phyloP scores from a whole-genome alignment of 2,329 filamentous ascomycete species.

The Aciculosporium take region DNA sequence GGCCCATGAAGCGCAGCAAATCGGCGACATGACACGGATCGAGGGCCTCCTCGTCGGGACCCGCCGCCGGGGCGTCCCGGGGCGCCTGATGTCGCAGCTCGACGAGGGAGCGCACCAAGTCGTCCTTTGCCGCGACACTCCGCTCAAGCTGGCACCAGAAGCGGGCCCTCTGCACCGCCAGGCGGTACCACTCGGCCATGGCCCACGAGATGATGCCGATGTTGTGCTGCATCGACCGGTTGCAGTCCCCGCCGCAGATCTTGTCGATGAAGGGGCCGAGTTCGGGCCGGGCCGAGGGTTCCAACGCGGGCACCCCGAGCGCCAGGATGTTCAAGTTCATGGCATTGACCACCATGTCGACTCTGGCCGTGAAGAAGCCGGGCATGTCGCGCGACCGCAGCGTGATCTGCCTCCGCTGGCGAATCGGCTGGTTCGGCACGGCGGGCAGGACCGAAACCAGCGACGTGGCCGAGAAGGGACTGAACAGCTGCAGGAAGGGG shows the following conservation, averaged over 20 bases:
- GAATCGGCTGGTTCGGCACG: slow-evolving; percentile 18
- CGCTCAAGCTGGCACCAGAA: slow-evolving; percentile 44
- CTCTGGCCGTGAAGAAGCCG: slow-evolving; percentile 41
- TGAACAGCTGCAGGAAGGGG: slow-evolving; percentile 58
- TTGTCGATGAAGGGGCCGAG: slow-evolving; percentile 38
- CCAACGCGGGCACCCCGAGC: slow-evolving; percentile 39
- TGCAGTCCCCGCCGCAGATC: slow-evolving; percentile 22
- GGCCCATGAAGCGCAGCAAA: slow-evolving; percentile 39
- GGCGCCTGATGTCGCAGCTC: slow-evolving; percentile 13
- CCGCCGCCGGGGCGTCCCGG: slow-evolving; percentile 12
- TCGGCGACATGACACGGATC: slow-evolving; percentile 20
- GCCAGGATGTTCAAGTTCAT: slow-evolving; percentile 34
- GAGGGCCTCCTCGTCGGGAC: slow-evolving; percentile 8
- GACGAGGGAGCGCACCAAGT: slow-evolving; percentile 11
- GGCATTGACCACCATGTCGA: slow-evolving; percentile 46
- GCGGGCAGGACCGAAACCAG: slow-evolving; percentile 31
- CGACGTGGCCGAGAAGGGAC: slow-evolving; percentile 48
- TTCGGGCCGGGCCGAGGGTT: slow-evolving; percentile 44
- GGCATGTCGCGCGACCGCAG: slow-evolving; percentile 26
- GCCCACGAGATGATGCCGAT: slow-evolving; percentile 50
- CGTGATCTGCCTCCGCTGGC: slow-evolving; percentile 43
- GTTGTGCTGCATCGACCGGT: slow-evolving; percentile 39
- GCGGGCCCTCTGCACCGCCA: slow-evolving; percentile 44
- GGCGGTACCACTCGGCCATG: slow-evolving; percentile 52
- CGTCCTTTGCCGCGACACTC: slow-evolving; percentile 26